Evolutionary conservation across 2,329 filamentous ascomycete species (phyloP).

Genomic region (Cercospora sp.): DNA sequence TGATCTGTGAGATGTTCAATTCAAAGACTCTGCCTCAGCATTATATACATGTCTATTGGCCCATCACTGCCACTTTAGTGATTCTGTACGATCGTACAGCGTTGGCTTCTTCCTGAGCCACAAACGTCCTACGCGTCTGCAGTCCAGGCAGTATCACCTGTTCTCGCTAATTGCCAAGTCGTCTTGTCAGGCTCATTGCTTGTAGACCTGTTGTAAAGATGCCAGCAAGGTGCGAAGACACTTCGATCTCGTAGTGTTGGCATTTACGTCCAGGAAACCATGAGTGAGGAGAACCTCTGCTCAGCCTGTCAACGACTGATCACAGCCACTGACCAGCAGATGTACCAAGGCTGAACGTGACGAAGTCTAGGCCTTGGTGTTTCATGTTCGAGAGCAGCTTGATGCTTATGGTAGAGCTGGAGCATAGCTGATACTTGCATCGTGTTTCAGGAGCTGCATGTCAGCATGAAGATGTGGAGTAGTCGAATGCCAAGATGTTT

Average conservation of each 20-base stretch:
- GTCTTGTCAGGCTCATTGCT: slow-evolving; percentile 3
- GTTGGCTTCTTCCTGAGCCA: neutral
- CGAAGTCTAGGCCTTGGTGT: neutral
- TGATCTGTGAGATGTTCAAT: neutral
- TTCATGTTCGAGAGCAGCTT: neutral
- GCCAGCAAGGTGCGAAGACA: neutral
- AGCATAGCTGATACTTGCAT: neutral
- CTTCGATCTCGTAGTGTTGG: neutral
- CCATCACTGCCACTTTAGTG: neutral
- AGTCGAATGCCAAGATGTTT: slow-evolving; percentile 1
- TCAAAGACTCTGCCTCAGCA: neutral
- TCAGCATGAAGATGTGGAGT: neutral
- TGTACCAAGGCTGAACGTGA: neutral
- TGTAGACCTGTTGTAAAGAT: neutral
- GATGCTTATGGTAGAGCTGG: neutral
- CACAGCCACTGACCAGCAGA: neutral
- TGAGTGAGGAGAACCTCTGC: neutral
- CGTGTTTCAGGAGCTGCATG: slow-evolving; percentile 9
- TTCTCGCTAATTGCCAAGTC: slow-evolving; percentile 1
- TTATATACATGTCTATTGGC: neutral
- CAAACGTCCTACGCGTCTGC: neutral
- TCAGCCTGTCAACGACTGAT: neutral
- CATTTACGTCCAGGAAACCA: neutral
- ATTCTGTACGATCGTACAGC: neutral
- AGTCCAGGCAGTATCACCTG: slow-evolving; percentile 1